Evolutionary conservation across 1,139 yeast species (phyloP).

Genomic region (Suhomyces maxii): DNA sequence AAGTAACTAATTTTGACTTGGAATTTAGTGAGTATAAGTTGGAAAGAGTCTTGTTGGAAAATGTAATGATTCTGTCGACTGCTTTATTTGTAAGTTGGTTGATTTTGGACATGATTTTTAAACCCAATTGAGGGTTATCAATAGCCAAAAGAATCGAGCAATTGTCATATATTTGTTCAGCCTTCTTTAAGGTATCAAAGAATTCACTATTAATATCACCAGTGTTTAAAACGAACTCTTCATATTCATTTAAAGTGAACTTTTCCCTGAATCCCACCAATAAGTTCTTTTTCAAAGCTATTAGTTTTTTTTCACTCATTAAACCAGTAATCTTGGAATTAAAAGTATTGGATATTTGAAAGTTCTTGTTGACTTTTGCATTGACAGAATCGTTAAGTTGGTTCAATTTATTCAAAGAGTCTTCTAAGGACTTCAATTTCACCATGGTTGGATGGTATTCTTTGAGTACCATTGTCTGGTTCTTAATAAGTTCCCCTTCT

Average conservation of each 20-base stretch:
- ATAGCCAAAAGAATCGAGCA: constrained; percentile 68
- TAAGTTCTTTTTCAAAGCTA: constrained; percentile 54
- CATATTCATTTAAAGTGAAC: constrained; percentile 72
- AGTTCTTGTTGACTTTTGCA: constrained; percentile 32
- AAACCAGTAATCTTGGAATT: constrained; percentile 41
- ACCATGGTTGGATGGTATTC: constrained; percentile 61
- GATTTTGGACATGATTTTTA: constrained; percentile 64
- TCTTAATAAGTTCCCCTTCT: constrained; percentile 68
- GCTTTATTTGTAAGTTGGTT: constrained; percentile 53
- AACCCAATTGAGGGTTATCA: constrained; percentile 72
- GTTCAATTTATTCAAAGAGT: constrained; percentile 43
- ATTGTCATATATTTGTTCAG: constrained; percentile 62
- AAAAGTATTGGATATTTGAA: constrained; percentile 22
- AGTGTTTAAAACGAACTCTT: constrained; percentile 54
- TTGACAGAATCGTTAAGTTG: constrained; percentile 32
- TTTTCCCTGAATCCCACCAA: constrained; percentile 59
- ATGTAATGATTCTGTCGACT: constrained; percentile 46
- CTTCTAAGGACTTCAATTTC: constrained; percentile 45
- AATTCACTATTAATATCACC: constrained; percentile 55
- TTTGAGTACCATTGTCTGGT: constrained; percentile 57
- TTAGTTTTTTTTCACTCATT: constrained; percentile 39
- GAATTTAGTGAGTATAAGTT: constrained; percentile 37
- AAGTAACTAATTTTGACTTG: constrained; percentile 25
- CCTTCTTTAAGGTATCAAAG: constrained; percentile 59
- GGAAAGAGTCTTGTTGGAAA: constrained; percentile 36